A percentile compares a stretch with the other conserved stretches of the same genome.
Evolutionary conservation across 2,329 filamentous ascomycete genomes (phyloP).

Genomic region (Diaporthe citri): DNA sequence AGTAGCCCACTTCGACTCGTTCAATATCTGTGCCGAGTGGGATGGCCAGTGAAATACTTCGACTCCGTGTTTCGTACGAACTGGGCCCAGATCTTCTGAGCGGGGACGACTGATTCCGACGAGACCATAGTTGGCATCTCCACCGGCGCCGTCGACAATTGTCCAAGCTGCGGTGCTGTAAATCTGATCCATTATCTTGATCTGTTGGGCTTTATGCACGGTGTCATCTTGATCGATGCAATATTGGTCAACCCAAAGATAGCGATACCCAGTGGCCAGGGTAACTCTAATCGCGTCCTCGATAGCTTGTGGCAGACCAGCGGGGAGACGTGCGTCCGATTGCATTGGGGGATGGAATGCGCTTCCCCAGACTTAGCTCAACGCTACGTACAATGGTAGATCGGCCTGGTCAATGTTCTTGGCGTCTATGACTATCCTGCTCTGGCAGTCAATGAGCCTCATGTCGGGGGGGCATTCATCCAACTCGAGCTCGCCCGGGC

Average conservation of each 20-base stretch:
- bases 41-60: background rate
- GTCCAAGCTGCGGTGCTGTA: background rate
- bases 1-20: background rate
- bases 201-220: background rate
- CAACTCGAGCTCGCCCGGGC: background rate
- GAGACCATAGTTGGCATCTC: background rate
- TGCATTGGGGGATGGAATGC: background rate
- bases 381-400: background rate
- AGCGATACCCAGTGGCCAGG: background rate
- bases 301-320: background rate
- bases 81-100: background rate
- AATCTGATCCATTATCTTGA: slow-evolving; percentile 2
- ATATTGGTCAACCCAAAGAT: background rate
- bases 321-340: background rate
- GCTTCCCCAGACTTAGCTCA: background rate
- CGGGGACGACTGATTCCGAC: background rate
- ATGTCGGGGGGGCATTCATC: background rate
- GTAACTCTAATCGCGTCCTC: background rate
- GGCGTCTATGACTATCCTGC: background rate
- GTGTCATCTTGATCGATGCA: background rate
- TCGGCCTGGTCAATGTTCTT: too few relatives aligned
- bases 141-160: background rate
- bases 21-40: background rate
- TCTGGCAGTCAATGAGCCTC: background rate
- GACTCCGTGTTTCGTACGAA: background rate